Evolutionary conservation across 1,139 yeast species (phyloP).

Genomic region (Suhomyces wounanorum): DNA sequence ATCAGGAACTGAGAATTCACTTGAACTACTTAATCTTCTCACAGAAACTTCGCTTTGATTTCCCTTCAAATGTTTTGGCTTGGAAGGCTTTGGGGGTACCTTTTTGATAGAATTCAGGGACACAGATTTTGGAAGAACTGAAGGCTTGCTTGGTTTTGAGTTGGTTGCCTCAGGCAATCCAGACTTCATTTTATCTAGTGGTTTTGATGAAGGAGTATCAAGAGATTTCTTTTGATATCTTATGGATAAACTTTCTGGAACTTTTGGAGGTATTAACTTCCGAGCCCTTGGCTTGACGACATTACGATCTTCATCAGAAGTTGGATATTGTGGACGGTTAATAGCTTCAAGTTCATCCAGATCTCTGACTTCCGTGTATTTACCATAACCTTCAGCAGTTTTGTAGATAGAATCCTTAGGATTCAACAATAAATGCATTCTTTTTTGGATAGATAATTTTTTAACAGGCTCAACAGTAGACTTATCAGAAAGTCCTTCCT

Average conservation of each 20-base stretch:
- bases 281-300: constrained; percentile 12
- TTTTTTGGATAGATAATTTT: constrained; percentile 59
- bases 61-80: constrained; percentile 56
- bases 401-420: constrained; percentile 47
- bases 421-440: constrained; percentile 63
- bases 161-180: background rate
- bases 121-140: constrained; percentile 3
- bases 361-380: constrained; percentile 55
- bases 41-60: constrained; percentile 11
- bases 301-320: constrained; percentile 7
- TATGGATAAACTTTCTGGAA: constrained; percentile 33
- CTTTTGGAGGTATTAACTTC: constrained; percentile 32
- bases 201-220: background rate
- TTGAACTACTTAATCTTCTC: constrained; percentile 38
- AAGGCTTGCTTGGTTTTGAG: background rate
- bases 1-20: constrained; percentile 53
- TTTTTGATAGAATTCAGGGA: constrained; percentile 27
- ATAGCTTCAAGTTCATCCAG: constrained; percentile 45
- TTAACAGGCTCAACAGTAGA: constrained; percentile 15
- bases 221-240: constrained; percentile 1
- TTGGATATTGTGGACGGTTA: constrained; percentile 22
- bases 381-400: constrained; percentile 78
- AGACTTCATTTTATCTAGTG: background rate
- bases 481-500: constrained; percentile 2
- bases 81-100: constrained; percentile 64